Evolutionary conservation across 2,329 filamentous ascomycete genomes (phyloP).

Genomic region (Pseudogymnoascus sp.): DNA sequence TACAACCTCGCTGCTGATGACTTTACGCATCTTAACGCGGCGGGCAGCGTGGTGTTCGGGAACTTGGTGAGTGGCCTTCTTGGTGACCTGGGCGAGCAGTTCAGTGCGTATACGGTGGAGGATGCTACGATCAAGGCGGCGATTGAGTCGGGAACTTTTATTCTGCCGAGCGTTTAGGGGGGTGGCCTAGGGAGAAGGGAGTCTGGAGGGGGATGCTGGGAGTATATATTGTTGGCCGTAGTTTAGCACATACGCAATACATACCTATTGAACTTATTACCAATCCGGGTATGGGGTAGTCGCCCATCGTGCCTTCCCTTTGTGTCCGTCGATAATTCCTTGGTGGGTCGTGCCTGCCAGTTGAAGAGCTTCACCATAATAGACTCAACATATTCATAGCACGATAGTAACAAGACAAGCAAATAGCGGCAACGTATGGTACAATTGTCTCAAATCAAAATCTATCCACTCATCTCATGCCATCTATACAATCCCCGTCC

Average conservation of each 20-base stretch:
- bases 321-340: not conserved
- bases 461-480: not conserved
- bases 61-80: constrained; percentile 31
- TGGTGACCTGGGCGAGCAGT: not conserved
- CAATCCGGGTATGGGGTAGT: not conserved
- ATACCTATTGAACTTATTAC: not conserved
- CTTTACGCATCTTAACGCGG: constrained; percentile 36
- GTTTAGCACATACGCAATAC: not conserved
- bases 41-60: constrained; percentile 36
- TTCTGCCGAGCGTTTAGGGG: constrained; percentile 10
- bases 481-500: constrained; percentile 14
- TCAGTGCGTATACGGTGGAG: not conserved
- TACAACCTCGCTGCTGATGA: constrained; percentile 38
- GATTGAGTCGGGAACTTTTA: constrained; percentile 14
- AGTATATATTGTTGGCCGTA: not conserved
- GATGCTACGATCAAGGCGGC: constrained; percentile 14
- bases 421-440: not conserved
- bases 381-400: not conserved
- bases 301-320: not conserved
- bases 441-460: constrained; percentile 4
- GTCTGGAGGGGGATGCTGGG: not conserved
- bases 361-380: not conserved
- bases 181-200: not conserved
- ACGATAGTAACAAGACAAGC: not conserved
- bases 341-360: not conserved